Evolutionary conservation across 2,329 filamentous ascomycete species (phyloP).

Genomic region (Aspergillus ochraceoroseus): DNA sequence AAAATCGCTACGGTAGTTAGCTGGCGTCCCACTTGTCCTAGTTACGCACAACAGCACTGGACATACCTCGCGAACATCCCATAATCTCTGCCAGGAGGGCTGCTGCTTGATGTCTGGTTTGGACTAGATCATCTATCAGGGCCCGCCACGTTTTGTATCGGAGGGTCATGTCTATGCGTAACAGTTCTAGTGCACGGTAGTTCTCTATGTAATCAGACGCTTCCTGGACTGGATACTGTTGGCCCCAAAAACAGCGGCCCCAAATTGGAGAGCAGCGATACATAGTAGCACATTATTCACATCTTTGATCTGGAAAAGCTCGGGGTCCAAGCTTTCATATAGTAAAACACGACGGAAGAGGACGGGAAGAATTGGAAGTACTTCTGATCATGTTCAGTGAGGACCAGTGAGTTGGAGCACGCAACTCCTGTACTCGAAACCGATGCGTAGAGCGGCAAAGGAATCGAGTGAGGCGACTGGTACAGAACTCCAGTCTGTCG

Average conservation of each 20-base stretch:
- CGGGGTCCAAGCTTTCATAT: too few relatives aligned
- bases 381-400: constrained; percentile 36
- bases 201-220: constrained; percentile 40
- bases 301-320: constrained; percentile 24
- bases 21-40: background rate
- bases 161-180: constrained; percentile 29
- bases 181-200: constrained; percentile 33
- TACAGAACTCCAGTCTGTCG: constrained; percentile 16
- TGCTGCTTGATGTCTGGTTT: constrained; percentile 18
- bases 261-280: constrained; percentile 35
- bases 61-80: constrained; percentile 26
- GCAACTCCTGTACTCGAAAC: constrained; percentile 20
- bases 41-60: background rate
- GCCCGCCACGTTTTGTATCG: constrained; percentile 31
- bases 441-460: constrained; percentile 27
- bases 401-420: constrained; percentile 34
- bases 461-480: constrained; percentile 13
- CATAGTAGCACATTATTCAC: constrained; percentile 29
- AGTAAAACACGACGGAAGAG: too few relatives aligned
- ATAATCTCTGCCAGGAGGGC: constrained; percentile 26
- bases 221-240: constrained; percentile 36
- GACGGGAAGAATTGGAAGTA: too few relatives aligned
- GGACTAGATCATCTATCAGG: constrained; percentile 21
- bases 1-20: constrained; percentile 29
- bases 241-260: constrained; percentile 36